Evolutionary conservation across 1,284 basidiomycete species (phyloP).

Genomic region (Wallemia ichthyophaga): DNA sequence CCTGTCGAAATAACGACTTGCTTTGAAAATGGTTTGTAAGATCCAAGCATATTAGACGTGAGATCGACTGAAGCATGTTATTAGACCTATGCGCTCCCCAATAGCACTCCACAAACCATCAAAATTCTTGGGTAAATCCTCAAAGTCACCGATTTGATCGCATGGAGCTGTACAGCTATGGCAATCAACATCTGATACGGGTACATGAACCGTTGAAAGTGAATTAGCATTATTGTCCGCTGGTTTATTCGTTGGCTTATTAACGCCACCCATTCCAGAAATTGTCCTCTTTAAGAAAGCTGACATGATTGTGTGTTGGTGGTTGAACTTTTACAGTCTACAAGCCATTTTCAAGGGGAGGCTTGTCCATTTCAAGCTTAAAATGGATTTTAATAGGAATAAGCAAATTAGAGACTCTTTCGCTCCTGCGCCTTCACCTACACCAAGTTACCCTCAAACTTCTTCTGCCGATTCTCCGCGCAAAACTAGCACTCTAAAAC

Average conservation of each 20-base stretch:
- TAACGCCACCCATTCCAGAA: neutral
- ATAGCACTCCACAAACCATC: neutral
- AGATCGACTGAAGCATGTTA: conserved; percentile 25
- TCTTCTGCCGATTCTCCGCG: neutral
- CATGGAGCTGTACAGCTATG: neutral
- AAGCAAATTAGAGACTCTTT: neutral
- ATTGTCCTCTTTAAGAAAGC: neutral
- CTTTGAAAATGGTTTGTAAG: conserved; percentile 45
- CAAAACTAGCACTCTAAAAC: neutral
- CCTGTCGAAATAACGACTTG: conserved; percentile 70
- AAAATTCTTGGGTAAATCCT: neutral
- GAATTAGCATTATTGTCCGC: neutral
- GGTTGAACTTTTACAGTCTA: neutral
- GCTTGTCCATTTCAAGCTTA: no score
- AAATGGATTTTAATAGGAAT: neutral
- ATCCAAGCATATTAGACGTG: conserved; percentile 45
- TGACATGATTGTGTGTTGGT: neutral
- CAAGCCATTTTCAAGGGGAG: no score
- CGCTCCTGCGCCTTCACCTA: neutral
- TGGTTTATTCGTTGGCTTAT: neutral
- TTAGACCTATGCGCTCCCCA: neutral
- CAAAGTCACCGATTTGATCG: neutral
- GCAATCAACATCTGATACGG: neutral
- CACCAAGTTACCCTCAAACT: neutral
- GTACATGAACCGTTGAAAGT: neutral